Base-by-base conservation (phyloP, 306 rosid species). In the Biancaea sappan region DNA sequence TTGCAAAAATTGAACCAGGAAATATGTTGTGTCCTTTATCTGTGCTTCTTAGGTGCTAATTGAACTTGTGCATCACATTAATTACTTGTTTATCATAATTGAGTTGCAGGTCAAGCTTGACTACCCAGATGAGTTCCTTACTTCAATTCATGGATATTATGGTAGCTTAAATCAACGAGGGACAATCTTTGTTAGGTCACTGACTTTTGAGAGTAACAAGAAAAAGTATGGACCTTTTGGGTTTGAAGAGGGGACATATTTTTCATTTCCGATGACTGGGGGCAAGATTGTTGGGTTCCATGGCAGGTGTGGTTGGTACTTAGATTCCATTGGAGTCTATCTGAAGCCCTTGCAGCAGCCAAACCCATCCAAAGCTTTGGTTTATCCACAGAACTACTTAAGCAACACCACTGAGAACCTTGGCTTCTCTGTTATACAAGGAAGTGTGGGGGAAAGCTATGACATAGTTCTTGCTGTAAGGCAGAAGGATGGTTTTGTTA, bases 201-300 rank as follows among this genome's bases (percentile, higher is more conserved):
- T 91, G 13, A 66, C 74, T 60, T 83, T 91, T 73, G 87, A 85
- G 68, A 91, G 87, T 71, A 91, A 88, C 88, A 83, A 44, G 73
- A 83, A 62, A 74, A 60, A 69, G 6, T 87, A 82, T 48, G 97
- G 97, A 47, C 97, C 94, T 13, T 89, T 67, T 76, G 94, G 97
- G 64, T 59, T 77, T 51, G 86, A 87, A 71, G 70, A 61, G 8
- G 97, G 97, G 44, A 88, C 87, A 15, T 72, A 72, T 38, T 91
- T 91, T 83, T 78, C 90, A 10, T 87, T 87, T 59, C 87, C 94
- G 0, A 58, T 76, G 66, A 70, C 70, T 16, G 89, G 84, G 29
- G 92, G 85, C 28, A 90, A 79, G 89, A 87, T 94, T 73, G 99
- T 92, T 29, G 97, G 99, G 68, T 92, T 94, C 79, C 88, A 87